Base-by-base conservation (phyloP, 495 filamentous ascomycete species). In the Barbatosphaeria neglecta region DNA sequence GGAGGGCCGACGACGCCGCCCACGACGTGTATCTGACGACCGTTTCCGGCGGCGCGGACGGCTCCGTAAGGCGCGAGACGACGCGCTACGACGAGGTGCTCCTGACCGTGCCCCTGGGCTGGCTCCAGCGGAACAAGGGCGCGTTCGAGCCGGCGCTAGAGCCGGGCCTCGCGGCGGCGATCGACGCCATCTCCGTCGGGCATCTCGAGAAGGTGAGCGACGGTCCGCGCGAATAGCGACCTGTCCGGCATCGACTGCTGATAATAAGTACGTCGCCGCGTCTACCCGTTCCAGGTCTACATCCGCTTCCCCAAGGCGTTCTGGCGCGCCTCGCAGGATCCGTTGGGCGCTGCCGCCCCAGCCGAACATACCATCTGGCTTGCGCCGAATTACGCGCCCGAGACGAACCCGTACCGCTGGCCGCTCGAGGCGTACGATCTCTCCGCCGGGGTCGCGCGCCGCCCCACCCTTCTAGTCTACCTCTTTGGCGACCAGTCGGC, bases 391-490 rank as follows among this genome's bases (percentile, higher is more conserved):
- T 73, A 78, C 48, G 72, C 78, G 16, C 51, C 61, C 44, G 48
- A 62, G 9, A 68, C 58, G 0, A 81, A 82, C 49, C 74, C 75
- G 3, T 16, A 60, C 6, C 47, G 57, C 17, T 87, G 82, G 82
- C 74, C 76, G 54, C 80, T 83, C 61, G 77, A 84, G 66, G 73
- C 67, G 49, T 60, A 87, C 47, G 82, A 82, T 25, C 65, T 90
- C 18, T 72, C 82, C 24, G 65, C 77, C 2, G n/a, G n/a, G n/a
- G n/a, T n/a, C n/a, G n/a, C n/a, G n/a, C n/a, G n/a, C n/a, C n/a
- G n/a, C n/a, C n/a, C n/a, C 24, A 88, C 83, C 4, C 70, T 90
- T 15, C 72, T 90, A 35, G 87, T 86, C 72, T 90, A 90, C 68
- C 73, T 77, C 50, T 83, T 80, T 53, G 85, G 84, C 1, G 54